A percentile compares a stretch with the other conserved stretches of the same genome.
Evolutionary conservation across 2,329 filamentous ascomycete genomes (phyloP).

Genomic region (Fusarium humuli): DNA sequence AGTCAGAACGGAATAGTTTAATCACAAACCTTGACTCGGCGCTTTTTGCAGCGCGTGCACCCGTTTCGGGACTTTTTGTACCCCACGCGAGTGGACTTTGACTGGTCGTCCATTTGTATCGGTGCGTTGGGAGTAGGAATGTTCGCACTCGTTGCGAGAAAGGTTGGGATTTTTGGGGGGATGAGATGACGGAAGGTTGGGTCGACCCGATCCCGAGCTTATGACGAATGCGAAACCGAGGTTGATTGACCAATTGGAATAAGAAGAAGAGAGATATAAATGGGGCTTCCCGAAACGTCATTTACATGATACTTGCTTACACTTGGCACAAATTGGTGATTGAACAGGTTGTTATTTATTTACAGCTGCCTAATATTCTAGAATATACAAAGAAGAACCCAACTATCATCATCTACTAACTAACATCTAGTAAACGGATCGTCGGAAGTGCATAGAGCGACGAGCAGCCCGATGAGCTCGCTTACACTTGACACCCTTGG

Average conservation of each 20-base stretch:
- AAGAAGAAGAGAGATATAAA: fast-evolving
- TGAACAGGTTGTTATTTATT: conserved; percentile 15
- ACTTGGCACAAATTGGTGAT: no score
- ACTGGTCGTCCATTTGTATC: conserved; percentile 4
- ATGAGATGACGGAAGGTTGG: conserved; percentile 5
- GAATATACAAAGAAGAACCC: conserved; percentile 22
- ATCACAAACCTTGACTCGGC: conserved; percentile 19
- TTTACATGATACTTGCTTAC: background rate
- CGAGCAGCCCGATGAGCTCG: conserved; percentile 17
- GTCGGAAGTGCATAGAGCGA: conserved; percentile 22
- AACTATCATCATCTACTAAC: background rate
- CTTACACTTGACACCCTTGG: conserved; percentile 19
- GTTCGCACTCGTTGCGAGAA: conserved; percentile 30
- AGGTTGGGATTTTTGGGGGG: background rate
- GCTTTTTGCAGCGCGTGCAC: conserved; percentile 28
- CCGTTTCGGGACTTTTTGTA: conserved; percentile 39
- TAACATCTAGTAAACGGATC: conserved; percentile 11
- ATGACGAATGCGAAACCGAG: conserved; percentile 18
- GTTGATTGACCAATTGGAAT: background rate
- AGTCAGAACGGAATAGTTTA: background rate
- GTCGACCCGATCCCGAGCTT: conserved; percentile 11
- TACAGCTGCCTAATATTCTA: conserved; percentile 7
- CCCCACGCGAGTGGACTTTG: conserved; percentile 21
- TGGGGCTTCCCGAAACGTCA: background rate
- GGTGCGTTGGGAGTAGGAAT: background rate